Evolutionary conservation across 352 stramenopile species (phyloP), one percentile per base, ranked within the genome.

Genomic region (Pythium myriotylum): DNA sequence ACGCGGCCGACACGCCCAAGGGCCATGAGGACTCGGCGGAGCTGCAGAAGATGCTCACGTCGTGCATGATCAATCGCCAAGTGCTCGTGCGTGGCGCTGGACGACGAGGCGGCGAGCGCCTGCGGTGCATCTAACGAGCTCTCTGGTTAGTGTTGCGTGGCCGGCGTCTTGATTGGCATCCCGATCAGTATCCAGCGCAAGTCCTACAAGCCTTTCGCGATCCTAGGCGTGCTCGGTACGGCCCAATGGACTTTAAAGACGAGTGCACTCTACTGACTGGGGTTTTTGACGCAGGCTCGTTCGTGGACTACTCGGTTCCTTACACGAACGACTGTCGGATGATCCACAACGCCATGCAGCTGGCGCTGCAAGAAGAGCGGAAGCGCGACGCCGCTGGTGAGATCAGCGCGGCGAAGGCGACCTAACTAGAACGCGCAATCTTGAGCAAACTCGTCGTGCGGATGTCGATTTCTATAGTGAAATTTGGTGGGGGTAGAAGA

Each of bases 61-160:
- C 83, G 23, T 92, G 83, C 59, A 90, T 92, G 83, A 87, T 92
- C 68, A 92, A 92, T 60, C 79, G 83, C 7, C 83, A 92, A 73
- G 84, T 92, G 27, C 61, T 92, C 71, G 83, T 92, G 49, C 60
- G 71, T 67, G 17, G n/a, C 54, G 3, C 53, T 51, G 14, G 43
- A 9, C 9, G 20, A n/a, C 19, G 35, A 6, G 29, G 10, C 10
- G 29, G 29, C 29, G 29, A 35, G 10, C 5, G 5, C 5, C 29
- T 35, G 29, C 29, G 29, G 29, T 35, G 29, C 5, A 35, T 35
- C 29, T 35, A 35, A 35, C 10, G 29, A 35, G 29, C 10, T 5
- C 5, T 35, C 29, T 10, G 5, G 5, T 35, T 35, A 92, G 84
- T 89, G 78, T 45, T 94, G 85, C 27, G 83, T 94, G 23, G 83